Evolutionary conservation across 805 yeast species (phyloP), one percentile per base, ranked within the genome.

Genomic region (Pichia cephalocereana): DNA sequence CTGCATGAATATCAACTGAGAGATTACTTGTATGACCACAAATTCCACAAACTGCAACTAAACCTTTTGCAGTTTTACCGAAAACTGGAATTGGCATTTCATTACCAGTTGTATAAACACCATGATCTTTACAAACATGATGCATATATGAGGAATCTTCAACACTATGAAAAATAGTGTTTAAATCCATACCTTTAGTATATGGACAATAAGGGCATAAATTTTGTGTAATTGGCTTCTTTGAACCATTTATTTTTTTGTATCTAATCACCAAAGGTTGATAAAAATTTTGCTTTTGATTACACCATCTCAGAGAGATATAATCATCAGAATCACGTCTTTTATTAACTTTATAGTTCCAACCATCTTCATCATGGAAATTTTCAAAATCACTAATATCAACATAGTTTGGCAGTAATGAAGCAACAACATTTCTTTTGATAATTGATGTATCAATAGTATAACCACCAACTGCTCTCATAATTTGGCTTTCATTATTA

Each of bases 81-180:
- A 52, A 17, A 23, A 45, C 18, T 2, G 69, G 68, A 10, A 53
- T 52, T 10, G 63, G 60, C 59, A 65, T 52, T 41, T 55, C 59
- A 44, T 51, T 46, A 6, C 68, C 68, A 12, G 57, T 57, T 9
- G 65, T 59, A 50, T 59, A 63, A 18, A 64, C 62, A 8, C 68
- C 68, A 46, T 65, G 69, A 30, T 60, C 59, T 44, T 62, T 64
- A 14, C 66, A 59, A 32, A 65, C 62, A 48, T 65, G 69, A 44
- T 65, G 69, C 30, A 32, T 32, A 8, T 32, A 32, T 6, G 37
- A 32, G 3, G 37, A 32, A 32, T 32, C 37, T 6, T 54, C 56
- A 40, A 60, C 52, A 31, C 60, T 64, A 40, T 55, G 47, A 57
- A 65, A 26, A 54, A 52, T 40, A 38, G 30, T 41, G 26, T 43